Evolutionary conservation across 2,329 filamentous ascomycete species (phyloP).

Genomic region (Colletotrichum liaoningense): DNA sequence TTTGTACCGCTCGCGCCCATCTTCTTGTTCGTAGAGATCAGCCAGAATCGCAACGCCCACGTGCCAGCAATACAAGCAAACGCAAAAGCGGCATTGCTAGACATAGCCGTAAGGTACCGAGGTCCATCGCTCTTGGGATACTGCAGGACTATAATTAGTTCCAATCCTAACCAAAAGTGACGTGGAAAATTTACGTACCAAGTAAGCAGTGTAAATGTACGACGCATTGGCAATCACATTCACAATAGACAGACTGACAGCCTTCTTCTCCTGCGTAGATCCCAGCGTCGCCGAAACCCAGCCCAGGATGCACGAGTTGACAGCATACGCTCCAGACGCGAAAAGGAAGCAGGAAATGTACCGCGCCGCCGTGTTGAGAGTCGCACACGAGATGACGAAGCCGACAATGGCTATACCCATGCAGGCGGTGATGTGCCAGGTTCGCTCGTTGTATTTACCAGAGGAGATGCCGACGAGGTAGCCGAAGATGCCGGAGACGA

Average conservation of each 20-base stretch:
- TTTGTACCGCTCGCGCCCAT: conserved; percentile 35
- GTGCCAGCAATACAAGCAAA: conserved; percentile 41
- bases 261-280: conserved; percentile 57
- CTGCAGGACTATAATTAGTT: too few species aligned
- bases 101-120: conserved; percentile 54
- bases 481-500: conserved; percentile 55
- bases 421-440: conserved; percentile 52
- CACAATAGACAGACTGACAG: conserved; percentile 53
- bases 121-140: conserved; percentile 54
- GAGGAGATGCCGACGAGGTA: conserved; percentile 56
- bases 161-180: too few species aligned
- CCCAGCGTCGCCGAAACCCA: conserved; percentile 55
- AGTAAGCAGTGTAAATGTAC: conserved; percentile 59
- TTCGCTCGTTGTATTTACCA: conserved; percentile 54
- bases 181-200: conserved; percentile 34
- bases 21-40: conserved; percentile 41
- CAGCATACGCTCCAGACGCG: conserved; percentile 48
- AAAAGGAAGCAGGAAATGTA: conserved; percentile 50
- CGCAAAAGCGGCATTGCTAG: conserved; percentile 41
- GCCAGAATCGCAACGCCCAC: conserved; percentile 42
- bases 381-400: conserved; percentile 47
- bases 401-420: conserved; percentile 52
- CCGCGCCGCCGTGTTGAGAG: conserved; percentile 44
- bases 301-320: conserved; percentile 50
- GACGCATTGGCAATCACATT: conserved; percentile 56